Conservation (phyloP, 768 basidiomycete species). For the Mycena galericulata region DNA sequence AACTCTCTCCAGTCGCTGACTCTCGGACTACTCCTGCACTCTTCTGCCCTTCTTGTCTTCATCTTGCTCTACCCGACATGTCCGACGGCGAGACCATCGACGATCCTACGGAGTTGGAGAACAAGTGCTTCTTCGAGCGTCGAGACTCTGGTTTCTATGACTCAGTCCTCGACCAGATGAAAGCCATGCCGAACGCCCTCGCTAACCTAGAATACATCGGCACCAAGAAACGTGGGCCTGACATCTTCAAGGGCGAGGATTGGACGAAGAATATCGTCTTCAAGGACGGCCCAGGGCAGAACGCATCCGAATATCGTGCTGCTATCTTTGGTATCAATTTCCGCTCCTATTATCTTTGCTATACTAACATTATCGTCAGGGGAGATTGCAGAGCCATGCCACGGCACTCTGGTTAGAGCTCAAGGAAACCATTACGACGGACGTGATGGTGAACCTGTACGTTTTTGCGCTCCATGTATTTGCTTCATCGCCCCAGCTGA, state of each 20-base stretch:
- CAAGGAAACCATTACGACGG: constrained; percentile 3
- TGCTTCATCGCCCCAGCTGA: not conserved
- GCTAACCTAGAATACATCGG: constrained; percentile 7
- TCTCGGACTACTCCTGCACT: no score
- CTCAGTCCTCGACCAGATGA: not conserved
- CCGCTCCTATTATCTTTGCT: no score
- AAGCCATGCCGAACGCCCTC: not conserved
- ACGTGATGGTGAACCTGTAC: not conserved
- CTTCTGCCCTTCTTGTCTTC: no score
- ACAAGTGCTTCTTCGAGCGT: constrained; percentile 5
- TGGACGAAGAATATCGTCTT: constrained; percentile 2
- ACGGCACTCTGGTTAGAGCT: not conserved
- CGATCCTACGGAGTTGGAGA: not conserved
- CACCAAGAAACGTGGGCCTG: not conserved
- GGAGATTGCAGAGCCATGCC: not conserved
- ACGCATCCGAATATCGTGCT: not conserved
- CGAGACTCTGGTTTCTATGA: constrained; percentile 4
- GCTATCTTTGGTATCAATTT: not conserved
- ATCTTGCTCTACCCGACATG: not conserved
- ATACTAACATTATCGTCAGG: not conserved
- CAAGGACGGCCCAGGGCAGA: not conserved
- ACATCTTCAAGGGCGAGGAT: not conserved
- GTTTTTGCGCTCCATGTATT: not conserved
- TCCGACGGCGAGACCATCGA: not conserved
- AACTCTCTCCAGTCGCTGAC: no score